phyloP scores from a whole-genome alignment of 768 basidiomycete genomes.

The Rhodotorula graminis region DNA sequence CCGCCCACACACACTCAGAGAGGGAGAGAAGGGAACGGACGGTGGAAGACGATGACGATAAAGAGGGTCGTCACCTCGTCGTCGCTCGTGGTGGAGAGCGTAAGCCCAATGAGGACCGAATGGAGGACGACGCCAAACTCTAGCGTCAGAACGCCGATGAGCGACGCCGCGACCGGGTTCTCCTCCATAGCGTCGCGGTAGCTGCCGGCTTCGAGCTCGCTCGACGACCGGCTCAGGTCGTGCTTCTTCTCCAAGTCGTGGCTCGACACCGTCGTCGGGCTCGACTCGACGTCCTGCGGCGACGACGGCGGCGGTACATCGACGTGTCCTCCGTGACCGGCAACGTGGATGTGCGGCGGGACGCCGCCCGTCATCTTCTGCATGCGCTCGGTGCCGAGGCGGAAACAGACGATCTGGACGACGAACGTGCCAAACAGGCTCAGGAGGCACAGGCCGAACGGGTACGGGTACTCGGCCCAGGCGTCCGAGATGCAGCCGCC shows the following conservation, averaged over 20 bases:
- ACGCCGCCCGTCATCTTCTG: slow-evolving; percentile 32
- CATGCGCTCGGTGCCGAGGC: slow-evolving; percentile 38
- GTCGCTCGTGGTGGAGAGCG: slow-evolving; percentile 26
- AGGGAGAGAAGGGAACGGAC: background rate
- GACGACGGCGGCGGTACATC: no score
- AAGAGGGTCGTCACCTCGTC: slow-evolving; percentile 48
- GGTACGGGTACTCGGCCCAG: slow-evolving; percentile 45
- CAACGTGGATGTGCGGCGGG: no score
- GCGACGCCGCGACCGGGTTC: background rate
- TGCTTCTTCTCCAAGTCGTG: no score
- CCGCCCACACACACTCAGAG: background rate
- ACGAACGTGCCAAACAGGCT: slow-evolving; percentile 42
- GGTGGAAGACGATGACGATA: slow-evolving; percentile 44
- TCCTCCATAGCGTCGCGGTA: no score
- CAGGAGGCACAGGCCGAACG: slow-evolving; percentile 42
- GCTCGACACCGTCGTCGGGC: no score
- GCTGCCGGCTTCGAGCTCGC: no score
- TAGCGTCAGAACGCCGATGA: slow-evolving; percentile 41
- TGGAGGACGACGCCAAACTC: slow-evolving; percentile 46
- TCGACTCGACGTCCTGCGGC: no score
- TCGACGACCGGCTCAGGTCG: no score
- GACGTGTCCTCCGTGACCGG: no score
- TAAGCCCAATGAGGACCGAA: slow-evolving; percentile 26
- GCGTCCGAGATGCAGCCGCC: slow-evolving; percentile 42
- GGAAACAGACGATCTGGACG: slow-evolving; percentile 40